Base-by-base conservation (phyloP, 257 asterid genomes). In the Petrea volubilis region DNA sequence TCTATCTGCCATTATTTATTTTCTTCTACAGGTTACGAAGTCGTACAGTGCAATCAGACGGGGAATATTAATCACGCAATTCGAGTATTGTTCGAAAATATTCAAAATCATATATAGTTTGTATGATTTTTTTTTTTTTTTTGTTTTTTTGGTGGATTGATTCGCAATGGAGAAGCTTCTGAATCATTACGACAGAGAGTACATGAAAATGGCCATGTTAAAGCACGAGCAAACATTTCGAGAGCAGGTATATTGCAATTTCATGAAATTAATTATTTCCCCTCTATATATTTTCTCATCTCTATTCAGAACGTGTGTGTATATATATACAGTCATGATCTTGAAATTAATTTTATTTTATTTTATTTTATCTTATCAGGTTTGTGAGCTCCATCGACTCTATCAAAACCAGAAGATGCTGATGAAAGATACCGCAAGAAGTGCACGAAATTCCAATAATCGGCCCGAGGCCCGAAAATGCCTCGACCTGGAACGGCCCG, bases 191-290 rank as follows among this genome's bases (percentile, higher is more conserved):
- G 97, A 94, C 67, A 91, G 76, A 82, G 96, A 91, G 62, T 85
- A 25, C 80, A 86, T 94, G 96, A 94, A 87, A 82, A 84, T 86
- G 83, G 97, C 96, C 28, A 86, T 94, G 95, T 74, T 94, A 73
- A 91, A 94, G 84, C 99, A 94, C 74, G 99, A 94, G 74, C 93
- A 91, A 79, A 87, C 88, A 15, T 94, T 94, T 60, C 85, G 95
- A 68, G 93, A 89, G 57, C 98, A 93, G 95, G 98, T 93, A 76
- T 17, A 23, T 1, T 21, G 18, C 43, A 8, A 15, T 61, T 41
- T 31, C 8, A 14, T 12, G 1, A 13, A 44, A 12, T 41, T 11
- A 11, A 50, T 20, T 15, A 2, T 9, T 23, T 12, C 29, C 9
- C 14, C 50, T 40, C 47, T 60, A 33, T 14, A 34, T 53, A 2